Percentiles rank a stretch among this genome's conserved stretches.
Conservation (phyloP, 371 early-diverging fungal species). For the Mucor velutinosus region DNA sequence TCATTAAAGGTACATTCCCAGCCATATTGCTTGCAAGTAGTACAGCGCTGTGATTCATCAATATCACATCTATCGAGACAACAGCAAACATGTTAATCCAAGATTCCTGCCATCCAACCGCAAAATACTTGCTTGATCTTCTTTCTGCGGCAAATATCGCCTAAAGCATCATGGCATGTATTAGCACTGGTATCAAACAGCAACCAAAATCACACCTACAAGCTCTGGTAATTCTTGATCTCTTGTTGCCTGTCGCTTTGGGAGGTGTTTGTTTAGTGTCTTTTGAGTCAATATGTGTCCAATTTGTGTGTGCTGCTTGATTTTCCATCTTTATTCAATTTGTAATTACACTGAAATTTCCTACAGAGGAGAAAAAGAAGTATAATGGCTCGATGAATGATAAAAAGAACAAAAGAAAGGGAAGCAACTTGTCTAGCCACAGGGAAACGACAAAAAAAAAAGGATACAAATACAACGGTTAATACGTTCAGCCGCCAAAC, state of each 20-base stretch:
- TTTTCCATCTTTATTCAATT: not conserved
- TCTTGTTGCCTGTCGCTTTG: slow-evolving; percentile 11
- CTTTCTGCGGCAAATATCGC: slow-evolving; percentile 50
- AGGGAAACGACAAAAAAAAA: not conserved
- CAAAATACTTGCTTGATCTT: slow-evolving; percentile 40
- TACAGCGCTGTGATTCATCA: slow-evolving; percentile 30
- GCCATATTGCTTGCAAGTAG: slow-evolving; percentile 45
- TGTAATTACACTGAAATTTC: not conserved
- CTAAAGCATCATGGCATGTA: slow-evolving; percentile 12
- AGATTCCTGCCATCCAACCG: not conserved
- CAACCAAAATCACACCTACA: slow-evolving; percentile 20
- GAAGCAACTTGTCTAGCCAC: not conserved
- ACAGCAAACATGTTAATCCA: not conserved
- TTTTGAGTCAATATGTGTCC: not conserved
- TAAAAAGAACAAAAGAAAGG: not conserved
- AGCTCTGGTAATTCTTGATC: slow-evolving; percentile 39
- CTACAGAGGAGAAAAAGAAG: not conserved
- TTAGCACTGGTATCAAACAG: not conserved
- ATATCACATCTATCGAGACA: slow-evolving; percentile 41
- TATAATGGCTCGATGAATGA: not conserved
- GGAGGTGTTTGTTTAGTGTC: not conserved
- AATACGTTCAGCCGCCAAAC: slow-evolving; percentile 1
- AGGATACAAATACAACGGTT: not conserved
- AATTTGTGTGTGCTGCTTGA: not conserved
- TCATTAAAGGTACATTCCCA: slow-evolving; percentile 56